These are phyloP conservation scores for Brettanomyces sp. DNA, from an alignment of 805 yeast species.

Conservation along the genomic window DNA sequence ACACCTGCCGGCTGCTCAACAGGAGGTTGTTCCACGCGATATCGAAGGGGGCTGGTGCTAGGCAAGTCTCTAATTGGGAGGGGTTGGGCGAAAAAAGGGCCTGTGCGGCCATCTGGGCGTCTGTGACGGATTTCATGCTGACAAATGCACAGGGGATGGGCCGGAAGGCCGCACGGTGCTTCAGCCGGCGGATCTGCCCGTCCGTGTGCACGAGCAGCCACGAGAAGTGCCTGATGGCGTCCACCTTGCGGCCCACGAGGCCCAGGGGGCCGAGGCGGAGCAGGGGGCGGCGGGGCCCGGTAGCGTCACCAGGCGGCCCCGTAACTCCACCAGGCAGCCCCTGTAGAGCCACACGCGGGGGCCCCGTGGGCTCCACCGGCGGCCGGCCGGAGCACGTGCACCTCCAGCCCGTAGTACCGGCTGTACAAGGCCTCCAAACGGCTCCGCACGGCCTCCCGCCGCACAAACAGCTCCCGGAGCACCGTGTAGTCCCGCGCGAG, in stretches of 20 bases:
- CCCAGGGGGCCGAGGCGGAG: constrained; percentile 17
- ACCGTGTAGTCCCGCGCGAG: constrained; percentile 34
- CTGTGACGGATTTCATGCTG: constrained; percentile 88
- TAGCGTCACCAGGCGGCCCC: not conserved
- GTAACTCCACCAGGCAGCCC: not conserved
- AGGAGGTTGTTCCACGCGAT: constrained; percentile 66
- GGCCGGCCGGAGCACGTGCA: constrained; percentile 12
- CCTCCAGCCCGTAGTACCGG: constrained; percentile 30
- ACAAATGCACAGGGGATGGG: constrained; percentile 53
- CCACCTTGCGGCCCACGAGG: constrained; percentile 21
- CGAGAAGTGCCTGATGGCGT: constrained; percentile 26
- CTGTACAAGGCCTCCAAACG: constrained; percentile 35
- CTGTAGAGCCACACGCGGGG: not conserved
- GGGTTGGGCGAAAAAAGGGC: constrained; percentile 88
- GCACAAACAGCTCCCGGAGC: constrained; percentile 28
- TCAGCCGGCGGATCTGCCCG: constrained; percentile 26
- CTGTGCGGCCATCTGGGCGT: constrained; percentile 97
- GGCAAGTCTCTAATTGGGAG: constrained; percentile 66
- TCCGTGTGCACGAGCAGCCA: constrained; percentile 29
- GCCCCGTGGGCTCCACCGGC: not conserved
- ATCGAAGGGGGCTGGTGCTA: constrained; percentile 97
- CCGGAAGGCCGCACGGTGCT: constrained; percentile 26
- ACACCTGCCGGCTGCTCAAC: constrained; percentile 28
- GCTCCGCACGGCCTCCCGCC: constrained; percentile 24
- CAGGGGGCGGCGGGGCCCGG: not conserved